Conservation (phyloP, 306 rosid species). For the Fragaria iinumae region DNA sequence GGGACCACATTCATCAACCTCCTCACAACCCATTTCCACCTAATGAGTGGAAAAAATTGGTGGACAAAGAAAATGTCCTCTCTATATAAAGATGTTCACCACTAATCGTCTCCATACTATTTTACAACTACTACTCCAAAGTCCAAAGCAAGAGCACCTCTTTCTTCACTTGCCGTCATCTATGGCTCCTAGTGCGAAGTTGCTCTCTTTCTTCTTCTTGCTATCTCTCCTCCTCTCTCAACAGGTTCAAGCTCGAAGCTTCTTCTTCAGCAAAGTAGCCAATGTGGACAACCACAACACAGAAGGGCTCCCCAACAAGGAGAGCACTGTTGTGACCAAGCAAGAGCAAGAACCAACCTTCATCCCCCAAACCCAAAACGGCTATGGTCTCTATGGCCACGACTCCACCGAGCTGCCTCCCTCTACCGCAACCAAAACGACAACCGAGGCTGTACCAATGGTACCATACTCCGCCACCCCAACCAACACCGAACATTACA, state of each 20-base stretch:
- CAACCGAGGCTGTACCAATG: not conserved
- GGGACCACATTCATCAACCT: conserved; percentile 61
- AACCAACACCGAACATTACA: conserved; percentile 16
- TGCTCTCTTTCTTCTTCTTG: conserved; percentile 37
- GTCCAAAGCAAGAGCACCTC: not conserved
- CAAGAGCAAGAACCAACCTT: conserved; percentile 50
- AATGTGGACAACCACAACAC: conserved; percentile 29
- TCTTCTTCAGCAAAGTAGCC: conserved; percentile 82
- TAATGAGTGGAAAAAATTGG: conserved; percentile 38
- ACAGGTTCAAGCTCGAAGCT: conserved; percentile 61
- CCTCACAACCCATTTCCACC: conserved; percentile 46
- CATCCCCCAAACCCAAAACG: conserved; percentile 55
- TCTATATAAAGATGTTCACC: conserved; percentile 44
- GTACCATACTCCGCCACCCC: conserved; percentile 27
- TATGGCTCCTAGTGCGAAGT: conserved; percentile 52
- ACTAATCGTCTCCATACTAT: conserved; percentile 7
- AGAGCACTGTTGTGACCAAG: conserved; percentile 28
- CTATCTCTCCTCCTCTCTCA: conserved; percentile 46
- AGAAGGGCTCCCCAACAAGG: conserved; percentile 33
- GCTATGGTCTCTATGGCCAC: conserved; percentile 88
- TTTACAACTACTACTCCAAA: conserved; percentile 4
- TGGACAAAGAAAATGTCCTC: conserved; percentile 28
- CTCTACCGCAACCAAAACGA: conserved; percentile 21
- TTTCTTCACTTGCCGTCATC: conserved; percentile 18
- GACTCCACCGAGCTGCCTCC: conserved; percentile 54